These are phyloP conservation scores for Babesia gibsoni DNA, from an alignment of 169 alveolate species.

Conservation along the genomic window DNA sequence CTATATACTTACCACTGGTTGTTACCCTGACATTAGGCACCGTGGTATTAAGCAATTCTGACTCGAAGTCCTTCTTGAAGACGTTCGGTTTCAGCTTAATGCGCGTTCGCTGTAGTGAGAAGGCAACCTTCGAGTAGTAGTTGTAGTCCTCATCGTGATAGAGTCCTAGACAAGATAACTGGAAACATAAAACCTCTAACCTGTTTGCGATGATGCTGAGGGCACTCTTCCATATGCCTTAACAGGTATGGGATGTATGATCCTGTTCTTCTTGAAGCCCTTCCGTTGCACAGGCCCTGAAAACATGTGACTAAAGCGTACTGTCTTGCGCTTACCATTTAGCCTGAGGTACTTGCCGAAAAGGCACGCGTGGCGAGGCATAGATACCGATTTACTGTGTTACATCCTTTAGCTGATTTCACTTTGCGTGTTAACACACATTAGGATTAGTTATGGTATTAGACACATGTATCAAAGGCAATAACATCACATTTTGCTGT, in stretches of 20 bases:
- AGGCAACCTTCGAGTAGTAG: conserved; percentile 77
- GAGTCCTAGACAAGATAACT: conserved; percentile 46
- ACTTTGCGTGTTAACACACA: not conserved
- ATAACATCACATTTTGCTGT: too few relatives aligned
- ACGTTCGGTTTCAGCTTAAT: conserved; percentile 75
- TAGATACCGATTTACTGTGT: not conserved
- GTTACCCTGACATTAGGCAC: conserved; percentile 79
- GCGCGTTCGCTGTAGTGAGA: conserved; percentile 75
- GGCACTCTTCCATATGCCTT: conserved; percentile 86
- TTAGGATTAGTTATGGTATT: too few relatives aligned
- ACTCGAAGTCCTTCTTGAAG: conserved; percentile 70
- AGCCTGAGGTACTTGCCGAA: conserved; percentile 77
- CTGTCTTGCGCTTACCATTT: conserved; percentile 54
- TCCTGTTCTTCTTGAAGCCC: conserved; percentile 79
- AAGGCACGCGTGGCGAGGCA: conserved; percentile 71
- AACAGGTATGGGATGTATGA: conserved; percentile 84
- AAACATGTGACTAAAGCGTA: not conserved
- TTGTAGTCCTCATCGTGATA: conserved; percentile 86
- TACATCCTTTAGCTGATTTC: not conserved
- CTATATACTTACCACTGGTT: conserved; percentile 61
- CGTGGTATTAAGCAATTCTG: conserved; percentile 71
- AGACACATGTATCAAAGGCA: too few relatives aligned
- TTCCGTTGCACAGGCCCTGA: conserved; percentile 57
- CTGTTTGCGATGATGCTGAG: conserved; percentile 85
- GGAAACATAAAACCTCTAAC: conserved; percentile 3